Percentiles rank a stretch among this genome's conserved stretches.
These are phyloP conservation scores for Xylariaceae sp. DNA, from an alignment of 2,329 filamentous ascomycete genomes.

Conservation along the genomic window DNA sequence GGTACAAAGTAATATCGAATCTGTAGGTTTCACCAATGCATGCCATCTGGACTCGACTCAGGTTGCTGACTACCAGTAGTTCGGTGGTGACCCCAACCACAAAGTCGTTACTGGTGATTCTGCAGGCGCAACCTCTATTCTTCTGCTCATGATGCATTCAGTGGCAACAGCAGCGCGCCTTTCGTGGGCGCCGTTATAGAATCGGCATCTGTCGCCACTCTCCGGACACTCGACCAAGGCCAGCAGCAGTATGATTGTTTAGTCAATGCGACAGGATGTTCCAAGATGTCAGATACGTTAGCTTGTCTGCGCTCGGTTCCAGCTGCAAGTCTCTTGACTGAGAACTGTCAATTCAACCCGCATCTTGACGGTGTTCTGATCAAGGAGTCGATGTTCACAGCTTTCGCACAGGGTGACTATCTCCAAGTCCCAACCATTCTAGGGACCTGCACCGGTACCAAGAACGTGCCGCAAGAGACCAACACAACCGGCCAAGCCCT, in stretches of 20 bases:
- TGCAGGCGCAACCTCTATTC: neutral
- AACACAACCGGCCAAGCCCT: constrained; percentile 1
- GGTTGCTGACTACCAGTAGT: neutral
- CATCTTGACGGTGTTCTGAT: neutral
- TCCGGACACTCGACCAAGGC: neutral
- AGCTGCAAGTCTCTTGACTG: neutral
- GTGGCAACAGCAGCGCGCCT: neutral
- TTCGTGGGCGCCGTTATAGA: neutral
- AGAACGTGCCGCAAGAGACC: constrained; percentile 1
- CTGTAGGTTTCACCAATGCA: neutral
- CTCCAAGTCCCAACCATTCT: constrained; percentile 1
- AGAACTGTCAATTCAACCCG: constrained; percentile 1
- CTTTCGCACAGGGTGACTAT: neutral
- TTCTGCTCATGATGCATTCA: neutral
- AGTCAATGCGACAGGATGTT: neutral
- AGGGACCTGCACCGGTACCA: constrained; percentile 1
- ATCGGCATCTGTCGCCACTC: neutral
- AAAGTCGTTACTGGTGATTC: neutral
- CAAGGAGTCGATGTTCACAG: neutral
- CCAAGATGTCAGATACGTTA: constrained; percentile 1
- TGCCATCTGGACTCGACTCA: neutral
- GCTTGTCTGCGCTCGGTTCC: constrained; percentile 1
- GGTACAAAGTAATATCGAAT: neutral
- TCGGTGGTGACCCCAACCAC: neutral
- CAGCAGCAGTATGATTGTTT: neutral